Evolutionary conservation across 2,329 filamentous ascomycete species (phyloP).

Genomic region (Cyclaneusma minus): DNA sequence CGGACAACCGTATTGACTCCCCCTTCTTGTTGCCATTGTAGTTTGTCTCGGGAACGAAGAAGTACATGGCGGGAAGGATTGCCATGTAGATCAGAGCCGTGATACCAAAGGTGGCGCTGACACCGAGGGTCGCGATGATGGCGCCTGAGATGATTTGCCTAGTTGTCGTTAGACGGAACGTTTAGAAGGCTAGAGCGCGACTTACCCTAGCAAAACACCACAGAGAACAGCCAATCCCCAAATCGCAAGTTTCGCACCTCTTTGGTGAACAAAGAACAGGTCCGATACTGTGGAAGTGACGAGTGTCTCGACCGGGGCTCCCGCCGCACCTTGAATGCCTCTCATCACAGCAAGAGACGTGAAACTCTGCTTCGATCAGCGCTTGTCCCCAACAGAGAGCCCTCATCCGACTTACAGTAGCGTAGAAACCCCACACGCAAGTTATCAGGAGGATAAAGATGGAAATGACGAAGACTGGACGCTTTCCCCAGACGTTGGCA

Average conservation of each 20-base stretch:
- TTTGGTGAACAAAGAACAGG: slow-evolving; percentile 6
- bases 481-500: slow-evolving; percentile 13
- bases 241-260: slow-evolving; percentile 11
- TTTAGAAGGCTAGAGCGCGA: not conserved
- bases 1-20: too few relatives aligned
- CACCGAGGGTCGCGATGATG: slow-evolving; percentile 20
- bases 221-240: slow-evolving; percentile 14
- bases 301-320: slow-evolving; percentile 8
- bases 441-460: slow-evolving; percentile 19
- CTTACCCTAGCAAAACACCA: slow-evolving; percentile 16
- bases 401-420: slow-evolving; percentile 10
- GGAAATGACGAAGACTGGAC: slow-evolving; percentile 17
- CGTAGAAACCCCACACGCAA: slow-evolving; percentile 24
- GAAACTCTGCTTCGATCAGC: slow-evolving; percentile 16
- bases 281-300: slow-evolving; percentile 5
- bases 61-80: slow-evolving; percentile 25
- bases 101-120: slow-evolving; percentile 21
- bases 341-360: slow-evolving; percentile 20
- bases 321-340: slow-evolving; percentile 10
- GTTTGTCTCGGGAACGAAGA: slow-evolving; percentile 28
- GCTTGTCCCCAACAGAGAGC: not conserved
- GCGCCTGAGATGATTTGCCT: slow-evolving; percentile 26
- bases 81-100: slow-evolving; percentile 25
- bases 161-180: slow-evolving; percentile 1
- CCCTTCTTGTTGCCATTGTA: too few relatives aligned